Conservation (phyloP, 139 green algal species). For the Haematococcus sp. region DNA sequence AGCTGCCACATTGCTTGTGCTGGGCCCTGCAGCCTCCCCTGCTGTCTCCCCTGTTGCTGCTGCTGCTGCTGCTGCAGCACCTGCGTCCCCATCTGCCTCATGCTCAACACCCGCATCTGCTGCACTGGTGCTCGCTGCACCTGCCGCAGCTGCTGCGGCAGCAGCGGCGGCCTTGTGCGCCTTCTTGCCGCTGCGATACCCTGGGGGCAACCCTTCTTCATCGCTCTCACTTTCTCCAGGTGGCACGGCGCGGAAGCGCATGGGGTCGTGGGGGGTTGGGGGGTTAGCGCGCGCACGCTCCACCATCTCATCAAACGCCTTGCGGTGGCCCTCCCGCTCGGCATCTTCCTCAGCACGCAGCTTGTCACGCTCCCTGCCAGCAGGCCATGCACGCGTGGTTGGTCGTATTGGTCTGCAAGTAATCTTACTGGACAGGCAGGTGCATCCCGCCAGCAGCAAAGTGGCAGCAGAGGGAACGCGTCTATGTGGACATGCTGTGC, state of each 20-base stretch:
- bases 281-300: constrained; percentile 38
- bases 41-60: no score
- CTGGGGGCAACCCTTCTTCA: constrained; percentile 52
- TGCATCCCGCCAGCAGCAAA: background rate
- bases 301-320: constrained; percentile 70
- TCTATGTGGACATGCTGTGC: no score
- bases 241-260: constrained; percentile 62
- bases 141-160: constrained; percentile 16
- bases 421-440: background rate
- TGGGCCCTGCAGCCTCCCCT: no score
- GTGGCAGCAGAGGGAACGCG: no score
- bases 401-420: background rate
- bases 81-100: background rate
- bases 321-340: constrained; percentile 38
- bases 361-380: constrained; percentile 5
- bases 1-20: no score
- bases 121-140: constrained; percentile 2
- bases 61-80: no score
- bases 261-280: constrained; percentile 47
- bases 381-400: background rate
- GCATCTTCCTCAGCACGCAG: constrained; percentile 43
- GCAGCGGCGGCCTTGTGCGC: background rate
- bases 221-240: constrained; percentile 59
- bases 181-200: constrained; percentile 2
- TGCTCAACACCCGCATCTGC: background rate